Evolutionary conservation across 805 yeast species (phyloP), one percentile per base, ranked within the genome.

Genomic region (Metschnikowia anglica): DNA sequence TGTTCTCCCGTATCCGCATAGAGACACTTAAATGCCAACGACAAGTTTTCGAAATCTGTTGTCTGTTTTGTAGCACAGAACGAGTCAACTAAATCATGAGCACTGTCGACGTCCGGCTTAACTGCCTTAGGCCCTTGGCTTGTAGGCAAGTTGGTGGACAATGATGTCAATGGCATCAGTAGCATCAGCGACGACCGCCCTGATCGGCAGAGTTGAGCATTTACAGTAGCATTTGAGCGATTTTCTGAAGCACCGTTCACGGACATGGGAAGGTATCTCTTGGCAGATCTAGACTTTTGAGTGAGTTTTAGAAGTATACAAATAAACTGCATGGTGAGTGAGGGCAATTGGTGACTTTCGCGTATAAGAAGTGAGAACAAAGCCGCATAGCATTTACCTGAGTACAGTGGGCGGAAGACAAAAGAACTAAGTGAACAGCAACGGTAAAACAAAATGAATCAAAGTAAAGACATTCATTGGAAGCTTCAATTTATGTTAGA

Each of bases 1-100:
- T n/a, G n/a, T n/a, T n/a, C n/a, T n/a, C n/a, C n/a, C n/a, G 44
- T 19, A 3, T 13, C 33, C 12, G 38, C 2, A 24, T 52, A 52
- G 7, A 49, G 34, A 31, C 46, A 41, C 13, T 41, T 35, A 43
- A 49, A 52, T 7, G 55, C 54, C 17, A 35, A 24, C 4, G 49
- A 43, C 23, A 47, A 33, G 19, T n/a, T 26, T 3, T 30, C 34
- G 18, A 12, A n/a, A 24, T 20, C 36, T 33, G 19, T n/a, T 18
- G 43, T 26, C 32, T 28, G 25, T 30, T 37, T 37, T 9, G 23
- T 32, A 16, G 38, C 29, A 18, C 41, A 42, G 18, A 42, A 42
- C 4, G 41, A 11, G 28, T 37, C 39, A 19, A 47, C 34, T 29
- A 39, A 15, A n/a, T 36, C 27, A n/a, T 26, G 39, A 11, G 49